Evolutionary conservation across 2,329 filamentous ascomycete species (phyloP).

Genomic region (Exophiala oligosperma): DNA sequence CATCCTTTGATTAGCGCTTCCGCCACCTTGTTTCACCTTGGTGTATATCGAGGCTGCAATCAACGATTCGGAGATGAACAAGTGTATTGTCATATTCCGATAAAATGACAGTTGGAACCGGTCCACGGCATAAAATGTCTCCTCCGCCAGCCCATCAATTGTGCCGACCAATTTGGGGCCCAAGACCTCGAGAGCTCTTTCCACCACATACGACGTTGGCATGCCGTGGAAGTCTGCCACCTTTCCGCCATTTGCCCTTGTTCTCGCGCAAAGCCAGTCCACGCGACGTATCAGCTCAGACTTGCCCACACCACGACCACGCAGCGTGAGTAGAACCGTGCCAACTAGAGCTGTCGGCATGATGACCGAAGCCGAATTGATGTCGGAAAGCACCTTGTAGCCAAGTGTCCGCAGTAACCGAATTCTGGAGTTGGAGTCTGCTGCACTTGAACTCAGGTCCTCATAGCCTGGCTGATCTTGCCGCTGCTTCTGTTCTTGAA

Average conservation of each 20-base stretch:
- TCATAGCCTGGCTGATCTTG: slow-evolving; percentile 41
- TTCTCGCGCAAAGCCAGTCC: slow-evolving; percentile 82
- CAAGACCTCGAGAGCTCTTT: slow-evolving; percentile 86
- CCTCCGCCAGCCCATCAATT: slow-evolving; percentile 77
- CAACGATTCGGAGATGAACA: slow-evolving; percentile 91
- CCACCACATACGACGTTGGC: slow-evolving; percentile 77
- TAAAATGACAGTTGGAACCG: slow-evolving; percentile 98
- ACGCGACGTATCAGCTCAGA: slow-evolving; percentile 81
- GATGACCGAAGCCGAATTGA: slow-evolving; percentile 93
- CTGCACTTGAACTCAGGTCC: slow-evolving; percentile 37
- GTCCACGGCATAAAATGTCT: slow-evolving; percentile 92
- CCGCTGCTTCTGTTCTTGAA: slow-evolving; percentile 71
- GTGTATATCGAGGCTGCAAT: slow-evolving; percentile 91
- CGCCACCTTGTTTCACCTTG: slow-evolving; percentile 86
- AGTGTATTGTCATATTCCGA: slow-evolving; percentile 97
- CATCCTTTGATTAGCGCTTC: slow-evolving; percentile 76
- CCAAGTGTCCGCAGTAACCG: slow-evolving; percentile 82
- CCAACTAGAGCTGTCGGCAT: slow-evolving; percentile 98
- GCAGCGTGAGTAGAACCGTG: slow-evolving; percentile 85
- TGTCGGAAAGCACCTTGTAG: slow-evolving; percentile 89
- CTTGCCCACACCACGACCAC: slow-evolving; percentile 88
- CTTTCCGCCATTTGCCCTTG: slow-evolving; percentile 81
- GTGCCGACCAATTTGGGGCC: slow-evolving; percentile 84
- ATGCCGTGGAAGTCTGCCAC: slow-evolving; percentile 89
- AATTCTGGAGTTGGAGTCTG: slow-evolving; percentile 51